Evolutionary conservation across 2,329 filamentous ascomycete genomes (phyloP), one percentile per base, ranked within the genome.

Genomic region (Plectosphaerella cucumerina): DNA sequence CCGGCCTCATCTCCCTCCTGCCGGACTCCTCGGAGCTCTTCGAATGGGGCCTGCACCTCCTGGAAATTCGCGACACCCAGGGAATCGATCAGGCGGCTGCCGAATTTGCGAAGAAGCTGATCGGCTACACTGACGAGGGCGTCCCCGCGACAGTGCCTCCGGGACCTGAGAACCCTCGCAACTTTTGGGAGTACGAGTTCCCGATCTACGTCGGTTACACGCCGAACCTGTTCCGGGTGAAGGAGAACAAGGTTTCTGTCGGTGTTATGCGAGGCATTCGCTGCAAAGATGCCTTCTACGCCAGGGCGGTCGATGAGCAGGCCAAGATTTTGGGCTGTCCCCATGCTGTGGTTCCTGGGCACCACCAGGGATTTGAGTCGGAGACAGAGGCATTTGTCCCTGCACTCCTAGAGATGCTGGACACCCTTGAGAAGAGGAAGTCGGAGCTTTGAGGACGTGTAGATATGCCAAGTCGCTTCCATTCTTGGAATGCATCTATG

Each of bases 141-240:
- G 45, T 64, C 9, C 62, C 59, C 2, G 21, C 45, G 15, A 50
- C 55, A 3, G 49, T 50, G 23, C 18, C 51, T 15, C 55, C 59
- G 1, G 58, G 59, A 33, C 56, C 57, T 6, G 49, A 50, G 43
- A 66, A 67, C 23, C 45, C 42, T 1, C 11, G 23, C 3, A 65
- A 63, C 46, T 64, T 64, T 35, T 67, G 63, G 61, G 56, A 60
- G 4, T 56, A 67, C 18, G 64, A 67, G 58, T 57, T 65, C 26
- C 23, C 48, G 1, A 41, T 58, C 4, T 41, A 60, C 5, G 8
- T 53, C 35, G 51, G 55, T 6, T 65, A 58, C 44, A 20, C 48
- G 17, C 62, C 63, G 1, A 61, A 64, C 39, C 46, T 67, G 22
- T 54, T 55, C 45, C 57, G 60, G 21, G 43, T 67, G 17, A 55